These are phyloP conservation scores for Moniliella sp. DNA, from an alignment of 1,284 basidiomycete genomes.

Conservation along the genomic window DNA sequence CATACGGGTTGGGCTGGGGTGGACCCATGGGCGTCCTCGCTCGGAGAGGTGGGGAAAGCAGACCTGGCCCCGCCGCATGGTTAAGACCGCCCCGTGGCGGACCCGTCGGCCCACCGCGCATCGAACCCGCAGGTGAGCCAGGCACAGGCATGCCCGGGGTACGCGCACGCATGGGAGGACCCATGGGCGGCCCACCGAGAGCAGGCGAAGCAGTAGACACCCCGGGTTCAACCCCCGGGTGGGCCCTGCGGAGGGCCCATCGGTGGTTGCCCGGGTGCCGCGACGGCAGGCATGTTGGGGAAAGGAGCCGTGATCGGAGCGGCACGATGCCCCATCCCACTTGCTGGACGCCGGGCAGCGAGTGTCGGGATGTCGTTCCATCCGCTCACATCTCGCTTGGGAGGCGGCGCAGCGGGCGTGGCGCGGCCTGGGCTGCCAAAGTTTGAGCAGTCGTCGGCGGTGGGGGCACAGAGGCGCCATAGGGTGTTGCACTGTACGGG, in stretches of 20 bases:
- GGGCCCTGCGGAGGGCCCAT: constrained; percentile 18
- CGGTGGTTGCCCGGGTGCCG: constrained; percentile 11
- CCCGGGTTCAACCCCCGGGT: constrained; percentile 14
- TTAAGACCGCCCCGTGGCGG: constrained; percentile 16
- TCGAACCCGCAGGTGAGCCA: constrained; percentile 10
- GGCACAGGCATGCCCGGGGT: constrained; percentile 1
- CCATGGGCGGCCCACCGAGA: constrained; percentile 2
- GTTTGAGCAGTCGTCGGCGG: constrained; percentile 4
- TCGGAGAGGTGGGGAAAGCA: constrained; percentile 3
- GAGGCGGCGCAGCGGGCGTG: constrained; percentile 35
- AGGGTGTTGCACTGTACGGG: constrained; percentile 9
- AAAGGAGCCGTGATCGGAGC: constrained; percentile 59
- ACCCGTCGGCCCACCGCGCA: constrained; percentile 30
- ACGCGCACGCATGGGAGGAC: background rate
- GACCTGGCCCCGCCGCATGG: constrained; percentile 6
- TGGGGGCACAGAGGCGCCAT: constrained; percentile 35
- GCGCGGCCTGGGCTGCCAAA: background rate
- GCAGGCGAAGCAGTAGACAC: constrained; percentile 7
- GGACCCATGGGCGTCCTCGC: constrained; percentile 1
- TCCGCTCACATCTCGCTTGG: constrained; percentile 49
- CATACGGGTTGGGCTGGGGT: constrained; percentile 2
- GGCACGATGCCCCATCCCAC: constrained; percentile 14
- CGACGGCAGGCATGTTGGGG: constrained; percentile 43
- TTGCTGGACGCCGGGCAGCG: constrained; percentile 27
- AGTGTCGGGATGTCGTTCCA: constrained; percentile 68